phyloP scores from a whole-genome alignment of 345 rosid genomes.

The Dimocarpus longan region DNA sequence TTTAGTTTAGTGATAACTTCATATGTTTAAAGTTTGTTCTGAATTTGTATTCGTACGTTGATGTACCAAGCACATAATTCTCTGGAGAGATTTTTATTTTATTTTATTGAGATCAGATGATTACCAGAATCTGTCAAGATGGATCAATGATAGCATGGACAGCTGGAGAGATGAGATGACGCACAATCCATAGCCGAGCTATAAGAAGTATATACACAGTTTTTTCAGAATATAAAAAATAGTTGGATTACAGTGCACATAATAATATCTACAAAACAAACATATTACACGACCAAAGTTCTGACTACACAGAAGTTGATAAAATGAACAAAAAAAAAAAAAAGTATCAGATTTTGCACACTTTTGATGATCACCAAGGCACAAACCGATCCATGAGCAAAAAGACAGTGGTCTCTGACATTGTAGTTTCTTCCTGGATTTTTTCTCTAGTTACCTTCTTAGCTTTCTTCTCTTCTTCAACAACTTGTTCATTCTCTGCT shows the following conservation, averaged over 20 bases:
- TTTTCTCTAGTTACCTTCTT: slow-evolving; percentile 28
- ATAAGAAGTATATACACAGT: not conserved
- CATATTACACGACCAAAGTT: not conserved
- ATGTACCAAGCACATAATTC: no score
- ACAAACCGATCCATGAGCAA: slow-evolving; percentile 87
- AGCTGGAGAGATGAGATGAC: no score
- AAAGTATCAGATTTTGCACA: not conserved
- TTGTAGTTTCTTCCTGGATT: slow-evolving; percentile 35
- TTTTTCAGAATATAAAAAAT: not conserved
- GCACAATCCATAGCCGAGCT: no score
- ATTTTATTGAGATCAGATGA: no score
- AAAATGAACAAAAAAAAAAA: not conserved
- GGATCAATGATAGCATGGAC: no score
- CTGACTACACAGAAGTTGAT: not conserved
- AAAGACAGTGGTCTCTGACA: slow-evolving; percentile 70
- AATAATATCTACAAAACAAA: not conserved
- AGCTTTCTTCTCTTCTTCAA: slow-evolving; percentile 28
- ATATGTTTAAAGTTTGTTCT: no score
- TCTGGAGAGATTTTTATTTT: no score
- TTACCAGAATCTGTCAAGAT: no score
- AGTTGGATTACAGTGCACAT: not conserved
- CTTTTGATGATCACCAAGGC: slow-evolving; percentile 42
- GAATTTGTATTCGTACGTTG: no score
- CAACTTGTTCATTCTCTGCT: slow-evolving; percentile 28
- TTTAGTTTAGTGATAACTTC: no score